Evolutionary conservation across 257 asterid species (phyloP).

Genomic region (Solanum gracilifrons): DNA sequence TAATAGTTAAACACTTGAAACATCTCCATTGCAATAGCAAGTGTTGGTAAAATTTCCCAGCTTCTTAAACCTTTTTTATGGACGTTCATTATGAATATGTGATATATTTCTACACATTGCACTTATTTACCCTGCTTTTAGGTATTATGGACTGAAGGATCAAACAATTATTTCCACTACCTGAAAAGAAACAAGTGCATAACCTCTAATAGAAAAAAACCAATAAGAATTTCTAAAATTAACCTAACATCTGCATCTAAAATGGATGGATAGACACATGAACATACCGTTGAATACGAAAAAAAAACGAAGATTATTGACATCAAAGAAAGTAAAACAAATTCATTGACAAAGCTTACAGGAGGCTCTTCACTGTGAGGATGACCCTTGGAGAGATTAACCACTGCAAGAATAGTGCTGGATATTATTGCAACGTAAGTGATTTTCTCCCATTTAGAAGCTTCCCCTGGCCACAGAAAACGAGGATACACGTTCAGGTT

Average conservation of each 20-base stretch:
- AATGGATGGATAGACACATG: neutral
- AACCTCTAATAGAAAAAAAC: neutral
- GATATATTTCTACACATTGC: neutral
- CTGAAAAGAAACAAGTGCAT: neutral
- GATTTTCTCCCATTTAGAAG: constrained; percentile 88
- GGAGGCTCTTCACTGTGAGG: constrained; percentile 63
- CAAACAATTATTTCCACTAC: neutral
- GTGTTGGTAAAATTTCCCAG: neutral
- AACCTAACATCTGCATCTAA: neutral
- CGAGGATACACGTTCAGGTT: neutral
- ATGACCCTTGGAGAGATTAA: constrained; percentile 69
- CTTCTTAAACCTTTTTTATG: neutral
- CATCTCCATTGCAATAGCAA: neutral
- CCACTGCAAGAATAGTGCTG: constrained; percentile 36
- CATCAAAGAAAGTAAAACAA: neutral
- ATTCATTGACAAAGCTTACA: constrained; percentile 28
- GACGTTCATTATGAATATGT: neutral
- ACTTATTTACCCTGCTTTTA: neutral
- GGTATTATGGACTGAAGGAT: neutral
- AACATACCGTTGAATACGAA: neutral
- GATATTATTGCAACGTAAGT: constrained; percentile 34
- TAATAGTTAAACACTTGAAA: neutral
- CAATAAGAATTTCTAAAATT: neutral
- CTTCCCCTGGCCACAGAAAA: constrained; percentile 43
- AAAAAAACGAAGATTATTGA: too few species aligned